Evolutionary conservation across 495 filamentous ascomycete genomes (phyloP), one percentile per base, ranked within the genome.

Genomic region (Hypomontagnella monticulosa): DNA sequence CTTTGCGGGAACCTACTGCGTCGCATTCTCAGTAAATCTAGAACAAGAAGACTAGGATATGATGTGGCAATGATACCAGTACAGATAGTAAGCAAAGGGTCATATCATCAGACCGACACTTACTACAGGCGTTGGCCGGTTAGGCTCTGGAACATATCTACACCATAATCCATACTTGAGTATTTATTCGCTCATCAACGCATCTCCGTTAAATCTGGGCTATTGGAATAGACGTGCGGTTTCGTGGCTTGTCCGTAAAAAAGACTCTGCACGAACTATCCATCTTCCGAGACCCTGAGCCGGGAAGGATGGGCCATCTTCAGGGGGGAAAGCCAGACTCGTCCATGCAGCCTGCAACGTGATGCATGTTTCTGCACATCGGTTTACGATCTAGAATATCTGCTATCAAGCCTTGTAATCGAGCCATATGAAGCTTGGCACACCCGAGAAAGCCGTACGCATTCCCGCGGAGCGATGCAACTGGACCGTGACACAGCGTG

Each of bases 371-470:
- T 20, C 50, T 65, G 50, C 55, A 57, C 5, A 50, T 53, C 18
- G 23, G 57, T 61, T 62, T 57, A 36, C 66, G 66, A 70, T 70
- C 61, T 55, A 57, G 61, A 61, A 47, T 57, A 4, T 47, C 50
- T 14, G 44, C 40, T 27, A 36, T 42, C 38, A 23, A 48, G 51
- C 41, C 33, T 48, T 48, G 48, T 16, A 70, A 70, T 70, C 61
- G 66, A 64, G 30, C 66, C 61, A 66, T 40, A 57, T 57, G 40
- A 18, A 47, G 12, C 44, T 18, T 52, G 27, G 44, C 40, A 50
- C 23, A 38, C 34, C 43, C 38, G 60, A 52, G 15, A 38, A 55
- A 32, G 27, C 62, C 15, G 61, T 52, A 30, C 23, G 34, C 50
- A 55, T 32, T 16, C 2, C 23, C 23, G 23, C 32, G 46, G 32